A percentile compares a stretch with the other conserved stretches of the same genome.
Evolutionary conservation across 495 filamentous ascomycete genomes (phyloP).

Genomic region (Annulohypoxylon bovei): DNA sequence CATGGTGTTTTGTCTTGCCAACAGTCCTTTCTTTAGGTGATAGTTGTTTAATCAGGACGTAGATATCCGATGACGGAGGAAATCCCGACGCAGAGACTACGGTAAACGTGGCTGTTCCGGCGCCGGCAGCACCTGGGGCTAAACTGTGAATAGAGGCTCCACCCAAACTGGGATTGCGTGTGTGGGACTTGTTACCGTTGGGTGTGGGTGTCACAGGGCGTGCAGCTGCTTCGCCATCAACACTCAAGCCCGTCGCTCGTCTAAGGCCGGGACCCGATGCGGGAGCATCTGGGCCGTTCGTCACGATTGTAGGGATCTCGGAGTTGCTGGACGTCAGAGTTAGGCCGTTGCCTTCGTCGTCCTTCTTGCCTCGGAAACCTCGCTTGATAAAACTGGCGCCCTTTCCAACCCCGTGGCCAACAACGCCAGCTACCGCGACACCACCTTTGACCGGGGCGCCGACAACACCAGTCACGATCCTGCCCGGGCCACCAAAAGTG

Average conservation of each 20-base stretch:
- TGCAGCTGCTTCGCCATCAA: constrained; percentile 37
- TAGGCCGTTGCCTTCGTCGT: constrained; percentile 59
- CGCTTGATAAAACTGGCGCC: constrained; percentile 88
- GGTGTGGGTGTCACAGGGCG: constrained; percentile 54
- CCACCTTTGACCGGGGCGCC: constrained; percentile 94
- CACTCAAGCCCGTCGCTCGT: constrained; percentile 47
- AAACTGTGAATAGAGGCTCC: constrained; percentile 67
- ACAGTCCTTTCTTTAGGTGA: constrained; percentile 76
- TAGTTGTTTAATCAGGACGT: constrained; percentile 75
- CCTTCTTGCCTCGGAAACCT: constrained; percentile 74
- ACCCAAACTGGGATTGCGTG: constrained; percentile 74
- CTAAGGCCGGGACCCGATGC: constrained; percentile 46
- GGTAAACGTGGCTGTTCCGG: constrained; percentile 82
- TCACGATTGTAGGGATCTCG: constrained; percentile 59
- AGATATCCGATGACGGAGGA: constrained; percentile 80
- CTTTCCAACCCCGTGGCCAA: constrained; percentile 83
- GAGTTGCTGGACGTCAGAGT: constrained; percentile 44
- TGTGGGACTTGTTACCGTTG: constrained; percentile 59
- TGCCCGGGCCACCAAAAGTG: constrained; percentile 89
- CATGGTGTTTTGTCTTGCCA: constrained; percentile 86
- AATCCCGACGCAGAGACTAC: constrained; percentile 83
- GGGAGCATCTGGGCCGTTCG: constrained; percentile 51
- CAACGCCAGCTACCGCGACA: constrained; percentile 71
- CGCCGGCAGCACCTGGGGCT: constrained; percentile 63
- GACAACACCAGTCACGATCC: constrained; percentile 79